phyloP scores from a whole-genome alignment of 2,329 filamentous ascomycete genomes.

The Cercospora beticola region DNA sequence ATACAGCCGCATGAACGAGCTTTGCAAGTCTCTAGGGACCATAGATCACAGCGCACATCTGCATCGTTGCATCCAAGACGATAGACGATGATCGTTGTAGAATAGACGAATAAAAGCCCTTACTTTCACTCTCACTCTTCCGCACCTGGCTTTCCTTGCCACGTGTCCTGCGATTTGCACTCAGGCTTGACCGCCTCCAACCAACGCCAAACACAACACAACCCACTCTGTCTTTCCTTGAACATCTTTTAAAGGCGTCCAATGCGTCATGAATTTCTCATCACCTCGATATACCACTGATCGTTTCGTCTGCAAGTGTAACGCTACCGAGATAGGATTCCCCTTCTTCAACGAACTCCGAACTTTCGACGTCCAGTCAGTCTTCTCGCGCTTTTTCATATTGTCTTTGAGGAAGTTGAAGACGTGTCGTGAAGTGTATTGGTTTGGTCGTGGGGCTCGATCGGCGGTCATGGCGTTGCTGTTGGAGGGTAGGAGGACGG shows the following conservation, averaged over 20 bases:
- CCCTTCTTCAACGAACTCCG: constrained; percentile 39
- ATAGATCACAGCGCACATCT: too few relatives aligned
- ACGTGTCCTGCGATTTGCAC: too few relatives aligned
- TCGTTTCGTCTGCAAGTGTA: constrained; percentile 33
- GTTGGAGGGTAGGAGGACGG: not conserved
- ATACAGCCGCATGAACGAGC: too few relatives aligned
- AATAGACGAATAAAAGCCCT: too few relatives aligned
- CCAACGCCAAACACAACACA: constrained; percentile 1
- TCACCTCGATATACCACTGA: constrained; percentile 33
- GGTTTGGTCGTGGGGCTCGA: not conserved
- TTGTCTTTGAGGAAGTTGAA: constrained; percentile 57
- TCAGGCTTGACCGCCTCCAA: not conserved
- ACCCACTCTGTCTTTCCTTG: not conserved
- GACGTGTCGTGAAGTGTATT: constrained; percentile 39
- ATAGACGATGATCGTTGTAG: too few relatives aligned
- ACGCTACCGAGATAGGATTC: constrained; percentile 20
- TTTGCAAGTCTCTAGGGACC: too few relatives aligned
- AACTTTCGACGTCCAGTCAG: constrained; percentile 50
- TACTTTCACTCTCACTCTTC: too few relatives aligned
- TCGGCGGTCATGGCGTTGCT: not conserved
- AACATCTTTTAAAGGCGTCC: constrained; percentile 47
- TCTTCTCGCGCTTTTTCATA: constrained; percentile 39
- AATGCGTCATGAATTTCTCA: constrained; percentile 44
- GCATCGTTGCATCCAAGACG: too few relatives aligned
- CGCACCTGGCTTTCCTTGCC: too few relatives aligned